Conservation (phyloP, 2,329 filamentous ascomycete genomes). For the Pseudogymnoascus sp. region DNA sequence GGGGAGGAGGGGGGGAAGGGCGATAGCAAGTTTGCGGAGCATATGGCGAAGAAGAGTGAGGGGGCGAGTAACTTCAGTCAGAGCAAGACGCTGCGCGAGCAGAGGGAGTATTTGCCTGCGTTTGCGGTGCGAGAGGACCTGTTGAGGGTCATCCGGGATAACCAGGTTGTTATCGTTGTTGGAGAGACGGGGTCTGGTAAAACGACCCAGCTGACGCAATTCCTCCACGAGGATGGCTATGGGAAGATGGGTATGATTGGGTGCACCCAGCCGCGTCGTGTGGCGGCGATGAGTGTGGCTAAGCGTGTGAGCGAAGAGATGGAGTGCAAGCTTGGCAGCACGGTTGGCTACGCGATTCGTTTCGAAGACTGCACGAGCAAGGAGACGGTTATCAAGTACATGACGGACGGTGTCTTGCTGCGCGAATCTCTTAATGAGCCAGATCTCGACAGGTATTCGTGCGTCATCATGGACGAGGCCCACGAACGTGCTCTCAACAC, state of each 20-base stretch:
- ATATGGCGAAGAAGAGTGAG: slow-evolving; percentile 73
- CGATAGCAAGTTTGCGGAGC: slow-evolving; percentile 75
- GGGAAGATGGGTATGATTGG: slow-evolving; percentile 82
- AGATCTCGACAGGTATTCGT: slow-evolving; percentile 92
- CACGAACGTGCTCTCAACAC: slow-evolving; percentile 96
- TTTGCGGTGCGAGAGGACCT: slow-evolving; percentile 95
- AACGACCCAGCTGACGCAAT: slow-evolving; percentile 95
- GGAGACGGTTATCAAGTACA: slow-evolving; percentile 95
- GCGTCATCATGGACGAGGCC: slow-evolving; percentile 99
- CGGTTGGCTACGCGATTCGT: slow-evolving; percentile 93
- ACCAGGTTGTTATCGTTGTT: slow-evolving; percentile 94
- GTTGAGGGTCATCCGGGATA: slow-evolving; percentile 84
- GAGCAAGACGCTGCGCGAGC: slow-evolving; percentile 82
- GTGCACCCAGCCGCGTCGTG: slow-evolving; percentile 91
- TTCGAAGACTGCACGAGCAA: slow-evolving; percentile 98
- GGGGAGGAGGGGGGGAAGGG: slow-evolving; percentile 59
- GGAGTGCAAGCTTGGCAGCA: slow-evolving; percentile 80
- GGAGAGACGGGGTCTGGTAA: slow-evolving; percentile 97
- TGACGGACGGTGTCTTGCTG: slow-evolving; percentile 94
- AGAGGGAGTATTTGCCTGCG: slow-evolving; percentile 86
- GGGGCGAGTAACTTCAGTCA: slow-evolving; percentile 87
- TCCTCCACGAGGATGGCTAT: slow-evolving; percentile 92
- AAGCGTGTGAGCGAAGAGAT: slow-evolving; percentile 98
- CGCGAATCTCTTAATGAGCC: slow-evolving; percentile 88
- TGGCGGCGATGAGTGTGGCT: slow-evolving; percentile 97